A percentile compares a stretch with the other conserved stretches of the same genome.
phyloP scores from a whole-genome alignment of 2,329 filamentous ascomycete genomes.

The Sporothrix schenckii region DNA sequence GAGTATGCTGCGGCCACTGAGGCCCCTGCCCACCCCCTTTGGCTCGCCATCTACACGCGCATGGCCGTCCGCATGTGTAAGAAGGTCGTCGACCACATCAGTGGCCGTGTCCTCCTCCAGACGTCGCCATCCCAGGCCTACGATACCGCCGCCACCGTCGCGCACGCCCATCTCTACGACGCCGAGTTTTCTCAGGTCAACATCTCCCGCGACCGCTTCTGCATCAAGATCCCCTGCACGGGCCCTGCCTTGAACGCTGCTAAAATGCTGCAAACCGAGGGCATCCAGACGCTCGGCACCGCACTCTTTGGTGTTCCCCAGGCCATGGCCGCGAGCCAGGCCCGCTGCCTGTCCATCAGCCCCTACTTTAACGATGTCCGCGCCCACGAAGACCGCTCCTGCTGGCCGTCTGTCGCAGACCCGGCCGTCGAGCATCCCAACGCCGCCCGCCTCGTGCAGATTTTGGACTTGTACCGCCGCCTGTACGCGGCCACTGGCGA shows the following conservation, averaged over 20 bases:
- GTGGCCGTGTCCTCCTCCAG: slow-evolving; percentile 55
- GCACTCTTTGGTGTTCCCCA: slow-evolving; percentile 53
- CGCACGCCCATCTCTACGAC: slow-evolving; percentile 52
- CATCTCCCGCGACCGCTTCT: slow-evolving; percentile 51
- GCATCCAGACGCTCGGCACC: slow-evolving; percentile 52
- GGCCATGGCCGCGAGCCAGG: slow-evolving; percentile 55
- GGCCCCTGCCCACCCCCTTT: slow-evolving; percentile 36
- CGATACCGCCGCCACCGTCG: slow-evolving; percentile 49
- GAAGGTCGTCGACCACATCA: slow-evolving; percentile 51
- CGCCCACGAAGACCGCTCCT: slow-evolving; percentile 48
- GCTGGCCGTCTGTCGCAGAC: slow-evolving; percentile 54
- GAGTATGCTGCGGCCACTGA: slow-evolving; percentile 39
- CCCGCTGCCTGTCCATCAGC: slow-evolving; percentile 52
- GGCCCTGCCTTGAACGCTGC: slow-evolving; percentile 52
- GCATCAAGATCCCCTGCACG: slow-evolving; percentile 56
- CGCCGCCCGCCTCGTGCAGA: slow-evolving; percentile 52
- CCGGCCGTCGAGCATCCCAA: slow-evolving; percentile 53
- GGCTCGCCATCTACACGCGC: slow-evolving; percentile 54
- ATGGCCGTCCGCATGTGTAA: slow-evolving; percentile 53
- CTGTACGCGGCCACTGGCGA: slow-evolving; percentile 53
- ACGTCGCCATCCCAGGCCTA: slow-evolving; percentile 53
- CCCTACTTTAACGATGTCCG: slow-evolving; percentile 55
- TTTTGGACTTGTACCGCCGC: slow-evolving; percentile 51
- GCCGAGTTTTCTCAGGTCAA: slow-evolving; percentile 51
- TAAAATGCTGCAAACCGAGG: slow-evolving; percentile 48